Evolutionary conservation across 2,329 filamentous ascomycete genomes (phyloP).

Genomic region (Zasmidium angulare): DNA sequence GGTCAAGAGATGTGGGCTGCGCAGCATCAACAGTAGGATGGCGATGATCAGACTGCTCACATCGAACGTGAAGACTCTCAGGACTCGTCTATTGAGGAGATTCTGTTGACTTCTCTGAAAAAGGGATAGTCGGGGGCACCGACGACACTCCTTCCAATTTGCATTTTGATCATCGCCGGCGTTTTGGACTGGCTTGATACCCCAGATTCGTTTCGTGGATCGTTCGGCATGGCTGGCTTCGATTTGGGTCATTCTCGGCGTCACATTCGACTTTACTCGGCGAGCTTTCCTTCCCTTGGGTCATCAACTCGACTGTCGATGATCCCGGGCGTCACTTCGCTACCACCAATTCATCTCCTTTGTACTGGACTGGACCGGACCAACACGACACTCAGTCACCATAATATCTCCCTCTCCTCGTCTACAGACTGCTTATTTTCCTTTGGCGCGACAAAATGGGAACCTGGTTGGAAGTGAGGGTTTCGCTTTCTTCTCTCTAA

Average conservation of each 20-base stretch:
- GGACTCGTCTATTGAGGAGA: neutral
- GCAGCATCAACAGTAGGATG: slow-evolving; percentile 32
- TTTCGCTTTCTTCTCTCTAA: neutral
- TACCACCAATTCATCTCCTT: slow-evolving; percentile 20
- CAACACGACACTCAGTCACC: slow-evolving; percentile 1
- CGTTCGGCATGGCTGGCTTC: slow-evolving; percentile 18
- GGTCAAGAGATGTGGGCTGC: slow-evolving; percentile 58
- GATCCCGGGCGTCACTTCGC: slow-evolving; percentile 4
- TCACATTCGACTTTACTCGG: slow-evolving; percentile 10
- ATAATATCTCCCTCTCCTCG: slow-evolving; percentile 1
- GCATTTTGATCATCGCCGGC: slow-evolving; percentile 24
- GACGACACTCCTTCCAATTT: slow-evolving; percentile 8
- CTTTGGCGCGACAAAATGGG: slow-evolving; percentile 7
- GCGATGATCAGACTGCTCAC: slow-evolving; percentile 6
- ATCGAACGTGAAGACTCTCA: neutral
- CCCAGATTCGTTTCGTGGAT: slow-evolving; percentile 24
- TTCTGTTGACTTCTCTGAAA: too few species aligned
- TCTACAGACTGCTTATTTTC: slow-evolving; percentile 11
- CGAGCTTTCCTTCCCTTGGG: slow-evolving; percentile 12
- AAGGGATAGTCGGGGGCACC: too few species aligned
- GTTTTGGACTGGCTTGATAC: slow-evolving; percentile 29
- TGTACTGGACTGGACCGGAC: slow-evolving; percentile 16
- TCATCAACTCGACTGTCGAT: slow-evolving; percentile 16
- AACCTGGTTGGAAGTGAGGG: neutral
- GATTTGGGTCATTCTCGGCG: slow-evolving; percentile 16